phyloP scores from a whole-genome alignment of 208 protist genomes.

The Trypanosoma rangeli region DNA sequence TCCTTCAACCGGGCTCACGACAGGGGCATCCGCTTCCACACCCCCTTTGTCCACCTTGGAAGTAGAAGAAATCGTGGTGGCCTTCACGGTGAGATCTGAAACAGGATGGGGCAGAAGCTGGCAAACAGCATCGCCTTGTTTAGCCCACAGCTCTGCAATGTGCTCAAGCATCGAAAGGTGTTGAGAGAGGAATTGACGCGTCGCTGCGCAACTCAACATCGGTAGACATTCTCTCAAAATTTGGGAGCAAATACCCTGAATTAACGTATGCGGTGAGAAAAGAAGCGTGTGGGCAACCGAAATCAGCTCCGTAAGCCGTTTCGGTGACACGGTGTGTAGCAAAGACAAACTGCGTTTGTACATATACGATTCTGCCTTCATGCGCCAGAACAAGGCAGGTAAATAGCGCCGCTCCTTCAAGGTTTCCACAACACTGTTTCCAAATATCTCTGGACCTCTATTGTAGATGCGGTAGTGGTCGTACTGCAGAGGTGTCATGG shows the following conservation, averaged over 20 bases:
- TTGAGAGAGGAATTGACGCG: conserved; percentile 1
- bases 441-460: conserved; percentile 8
- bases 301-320: conserved; percentile 13
- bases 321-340: conserved; percentile 9
- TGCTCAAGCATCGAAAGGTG: conserved; percentile 19
- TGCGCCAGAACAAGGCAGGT: conserved; percentile 19
- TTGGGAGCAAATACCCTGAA: conserved; percentile 9
- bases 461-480: conserved; percentile 1
- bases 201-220: conserved; percentile 4
- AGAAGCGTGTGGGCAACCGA: conserved; percentile 21
- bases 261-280: conserved; percentile 18
- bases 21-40: not conserved
- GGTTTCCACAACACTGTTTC: conserved; percentile 1
- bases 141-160: conserved; percentile 20
- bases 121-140: not conserved
- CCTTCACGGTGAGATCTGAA: not conserved
- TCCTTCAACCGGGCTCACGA: not conserved
- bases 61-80: not conserved
- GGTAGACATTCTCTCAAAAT: conserved; percentile 14
- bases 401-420: conserved; percentile 13
- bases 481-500: not conserved
- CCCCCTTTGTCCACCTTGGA: not conserved
- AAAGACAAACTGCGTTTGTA: not conserved
- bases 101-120: not conserved
- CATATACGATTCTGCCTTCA: conserved; percentile 22